Evolutionary conservation across 345 rosid species (phyloP), one percentile per base, ranked within the genome.

Genomic region (Garcia nutans): DNA sequence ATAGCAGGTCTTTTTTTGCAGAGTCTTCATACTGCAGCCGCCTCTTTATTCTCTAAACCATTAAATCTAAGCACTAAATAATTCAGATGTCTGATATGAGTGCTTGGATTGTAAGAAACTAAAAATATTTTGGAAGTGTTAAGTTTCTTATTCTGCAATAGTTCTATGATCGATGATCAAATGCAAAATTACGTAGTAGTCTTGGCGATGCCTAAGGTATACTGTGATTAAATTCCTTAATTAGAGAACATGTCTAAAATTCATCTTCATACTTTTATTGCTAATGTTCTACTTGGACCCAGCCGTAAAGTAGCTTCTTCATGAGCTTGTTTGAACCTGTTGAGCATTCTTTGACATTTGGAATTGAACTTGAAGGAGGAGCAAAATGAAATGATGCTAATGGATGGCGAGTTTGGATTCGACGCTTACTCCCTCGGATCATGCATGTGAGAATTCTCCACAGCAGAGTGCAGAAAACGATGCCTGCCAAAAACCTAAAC

Each of bases 371-470:
- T 70, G 70, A 44, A 80, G 89, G 92, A 90, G 95, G 91, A 82
- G 49, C 89, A 79, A 22, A 80, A 74, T 68, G 89, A 84, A 60
- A 11, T 68, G 10, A 37, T 79, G 20, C n/a, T 82, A 58, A 78
- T 82, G 77, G 95, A 86, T 76, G 92, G 86, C 68, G 92, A 89
- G 75, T 85, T 86, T 15, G 87, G 85, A 59, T 83, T 86, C 26
- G 95, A 87, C 70, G 84, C 86, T 10, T 86, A 77, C 80, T 72
- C 85, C 1, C 86, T 84, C 1, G 88, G 90, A 42, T 79, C 94
- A 12, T 88, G 88, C 74, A 72, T 87, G 44, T 85, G 81, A 83
- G 71, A 52, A 20, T 26, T 45, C 26, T 55, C 69, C n/a, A 74
- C 19, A 49, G 55, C 61, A 55, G 77, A n/a, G 71, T 65, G 73